Percentiles rank a stretch among this genome's conserved stretches.
These are phyloP conservation scores for Zymoseptoria tritici DNA, from an alignment of 2,329 filamentous ascomycete genomes.

Conservation along the genomic window DNA sequence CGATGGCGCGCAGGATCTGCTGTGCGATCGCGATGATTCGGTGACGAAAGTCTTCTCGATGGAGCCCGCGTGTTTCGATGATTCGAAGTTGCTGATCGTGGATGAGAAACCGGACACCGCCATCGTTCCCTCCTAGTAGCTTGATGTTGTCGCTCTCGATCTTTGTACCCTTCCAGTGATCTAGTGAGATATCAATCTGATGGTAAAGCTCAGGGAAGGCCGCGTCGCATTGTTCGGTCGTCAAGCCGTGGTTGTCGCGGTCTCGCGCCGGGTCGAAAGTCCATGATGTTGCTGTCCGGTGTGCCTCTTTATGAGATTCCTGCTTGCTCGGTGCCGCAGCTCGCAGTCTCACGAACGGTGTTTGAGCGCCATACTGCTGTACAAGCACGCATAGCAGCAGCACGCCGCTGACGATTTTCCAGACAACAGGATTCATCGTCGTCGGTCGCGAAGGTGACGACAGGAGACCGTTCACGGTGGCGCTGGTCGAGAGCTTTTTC, in stretches of 20 bases:
- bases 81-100: conserved; percentile 16
- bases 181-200: conserved; percentile 26
- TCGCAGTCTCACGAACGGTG: not conserved
- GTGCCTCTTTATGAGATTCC: not conserved
- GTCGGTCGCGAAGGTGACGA: not conserved
- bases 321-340: too few relatives aligned
- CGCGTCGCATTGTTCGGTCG: conserved; percentile 23
- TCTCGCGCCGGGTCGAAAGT: conserved; percentile 20
- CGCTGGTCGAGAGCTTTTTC: too few relatives aligned
- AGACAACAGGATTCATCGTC: conserved; percentile 9
- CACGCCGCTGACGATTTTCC: conserved; percentile 13
- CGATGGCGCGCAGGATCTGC: conserved; percentile 11
- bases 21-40: conserved; percentile 27
- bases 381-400: conserved; percentile 13
- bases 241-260: conserved; percentile 23
- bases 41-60: conserved; percentile 20
- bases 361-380: conserved; percentile 9
- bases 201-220: conserved; percentile 28
- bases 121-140: conserved; percentile 34
- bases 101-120: conserved; percentile 14
- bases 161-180: conserved; percentile 8
- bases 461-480: too few relatives aligned
- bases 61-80: conserved; percentile 13
- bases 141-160: conserved; percentile 9
- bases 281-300: conserved; percentile 5